Percentiles rank a stretch among this genome's conserved stretches.
These are phyloP conservation scores for Zelopaecilomyces penicillatus DNA, from an alignment of 2,329 filamentous ascomycete genomes.

Conservation along the genomic window DNA sequence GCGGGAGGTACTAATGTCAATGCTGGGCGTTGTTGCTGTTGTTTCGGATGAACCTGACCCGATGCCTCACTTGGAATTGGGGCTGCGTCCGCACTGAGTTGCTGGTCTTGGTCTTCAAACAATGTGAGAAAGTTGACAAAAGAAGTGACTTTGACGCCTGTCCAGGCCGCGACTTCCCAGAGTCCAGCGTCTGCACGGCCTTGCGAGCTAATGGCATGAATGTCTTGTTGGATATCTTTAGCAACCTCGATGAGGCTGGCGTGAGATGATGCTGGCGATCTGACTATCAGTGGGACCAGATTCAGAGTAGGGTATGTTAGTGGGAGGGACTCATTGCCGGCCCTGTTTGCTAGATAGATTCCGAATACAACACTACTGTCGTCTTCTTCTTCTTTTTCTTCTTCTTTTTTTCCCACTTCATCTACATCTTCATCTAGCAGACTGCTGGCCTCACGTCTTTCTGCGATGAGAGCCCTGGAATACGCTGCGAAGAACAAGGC, in stretches of 20 bases:
- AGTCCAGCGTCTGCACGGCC: slow-evolving; percentile 51
- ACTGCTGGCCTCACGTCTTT: slow-evolving; percentile 1
- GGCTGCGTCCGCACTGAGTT: too few relatives aligned
- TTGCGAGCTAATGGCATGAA: slow-evolving; percentile 49
- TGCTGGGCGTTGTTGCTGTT: too few relatives aligned
- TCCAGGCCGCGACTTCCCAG: slow-evolving; percentile 68
- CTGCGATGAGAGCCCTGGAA: slow-evolving; percentile 36
- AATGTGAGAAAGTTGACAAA: slow-evolving; percentile 76
- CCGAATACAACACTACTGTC: slow-evolving; percentile 52
- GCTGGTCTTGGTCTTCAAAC: slow-evolving; percentile 18
- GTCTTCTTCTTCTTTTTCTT: background rate
- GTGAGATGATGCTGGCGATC: slow-evolving; percentile 12
- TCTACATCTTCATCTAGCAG: background rate
- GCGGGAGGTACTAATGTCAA: background rate
- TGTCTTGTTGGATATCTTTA: slow-evolving; percentile 55
- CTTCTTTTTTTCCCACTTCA: background rate
- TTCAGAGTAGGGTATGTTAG: slow-evolving; percentile 64
- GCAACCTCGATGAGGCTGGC: slow-evolving; percentile 43
- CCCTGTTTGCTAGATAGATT: slow-evolving; percentile 75
- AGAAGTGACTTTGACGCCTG: slow-evolving; percentile 57
- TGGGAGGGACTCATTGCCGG: slow-evolving; percentile 39
- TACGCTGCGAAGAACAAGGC: slow-evolving; percentile 68
- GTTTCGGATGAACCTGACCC: too few relatives aligned
- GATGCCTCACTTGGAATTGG: too few relatives aligned
- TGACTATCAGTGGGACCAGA: slow-evolving; percentile 63